Percentiles rank a stretch among this genome's conserved stretches.
Evolutionary conservation across 306 rosid genomes (phyloP).

Genomic region (Ochetophila trinervis): DNA sequence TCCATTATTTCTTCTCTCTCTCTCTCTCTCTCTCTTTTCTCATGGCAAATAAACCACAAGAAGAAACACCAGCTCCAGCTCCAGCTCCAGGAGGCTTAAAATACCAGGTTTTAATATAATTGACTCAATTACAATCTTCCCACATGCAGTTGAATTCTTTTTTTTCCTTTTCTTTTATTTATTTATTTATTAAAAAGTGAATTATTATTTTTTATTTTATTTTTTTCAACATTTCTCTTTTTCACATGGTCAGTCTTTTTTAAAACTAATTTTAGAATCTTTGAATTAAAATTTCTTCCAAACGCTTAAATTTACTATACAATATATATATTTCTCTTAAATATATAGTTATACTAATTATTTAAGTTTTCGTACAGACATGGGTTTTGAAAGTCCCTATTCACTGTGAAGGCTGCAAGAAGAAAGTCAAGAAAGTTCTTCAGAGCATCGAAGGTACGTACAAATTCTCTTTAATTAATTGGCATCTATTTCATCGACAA

Average conservation of each 20-base stretch:
- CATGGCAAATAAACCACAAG: constrained; percentile 63
- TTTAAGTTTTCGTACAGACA: constrained; percentile 37
- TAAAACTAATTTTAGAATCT: too few relatives aligned
- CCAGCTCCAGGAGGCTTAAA: constrained; percentile 48
- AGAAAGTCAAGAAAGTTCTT: constrained; percentile 82
- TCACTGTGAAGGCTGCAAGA: constrained; percentile 92
- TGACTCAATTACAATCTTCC: neutral
- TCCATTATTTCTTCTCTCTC: constrained; percentile 6
- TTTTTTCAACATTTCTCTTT: too few relatives aligned
- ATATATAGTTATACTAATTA: neutral
- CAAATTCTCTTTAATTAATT: too few relatives aligned
- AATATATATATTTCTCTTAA: neutral
- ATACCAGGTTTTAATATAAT: constrained; percentile 48
- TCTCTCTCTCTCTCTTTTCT: constrained; percentile 29
- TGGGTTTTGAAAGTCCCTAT: constrained; percentile 83
- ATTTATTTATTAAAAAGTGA: too few relatives aligned
- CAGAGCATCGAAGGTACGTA: constrained; percentile 63
- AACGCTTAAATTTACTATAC: too few relatives aligned
- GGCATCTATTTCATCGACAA: too few relatives aligned
- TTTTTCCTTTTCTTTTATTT: too few relatives aligned
- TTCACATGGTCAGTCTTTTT: too few relatives aligned
- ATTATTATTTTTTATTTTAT: too few relatives aligned
- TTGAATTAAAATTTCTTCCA: too few relatives aligned
- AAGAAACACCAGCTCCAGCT: constrained; percentile 16
- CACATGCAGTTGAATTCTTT: too few relatives aligned